Percentiles rank a stretch among this genome's conserved stretches.
Conservation (phyloP, 805 yeast species). For the Sugiyamaella valdiviana region DNA sequence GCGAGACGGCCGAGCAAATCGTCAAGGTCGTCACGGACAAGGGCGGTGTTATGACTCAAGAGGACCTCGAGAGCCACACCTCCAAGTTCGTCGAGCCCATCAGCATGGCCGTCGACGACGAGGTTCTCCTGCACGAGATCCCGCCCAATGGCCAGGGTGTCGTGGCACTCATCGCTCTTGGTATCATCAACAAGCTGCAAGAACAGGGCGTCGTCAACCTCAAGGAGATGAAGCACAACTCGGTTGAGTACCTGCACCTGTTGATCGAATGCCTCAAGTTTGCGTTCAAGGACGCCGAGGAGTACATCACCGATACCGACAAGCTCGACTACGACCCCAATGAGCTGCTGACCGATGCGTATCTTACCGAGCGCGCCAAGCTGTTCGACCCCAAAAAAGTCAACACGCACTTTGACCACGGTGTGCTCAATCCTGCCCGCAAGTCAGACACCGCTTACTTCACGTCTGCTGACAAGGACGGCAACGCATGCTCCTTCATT, state of each 20-base stretch:
- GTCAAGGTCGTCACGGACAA: conserved; percentile 44
- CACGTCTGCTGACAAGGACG: conserved; percentile 56
- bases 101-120: conserved; percentile 39
- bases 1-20: conserved; percentile 62
- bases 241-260: conserved; percentile 62
- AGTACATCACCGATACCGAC: conserved; percentile 57
- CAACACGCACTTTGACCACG: conserved; percentile 40
- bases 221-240: conserved; percentile 45
- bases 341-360: conserved; percentile 42
- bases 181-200: conserved; percentile 54
- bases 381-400: conserved; percentile 39
- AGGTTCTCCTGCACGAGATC: conserved; percentile 63
- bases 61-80: conserved; percentile 52
- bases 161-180: conserved; percentile 66
- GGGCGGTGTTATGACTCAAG: conserved; percentile 51
- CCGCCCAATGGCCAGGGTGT: conserved; percentile 84
- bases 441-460: conserved; percentile 69
- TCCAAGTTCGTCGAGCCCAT: conserved; percentile 66
- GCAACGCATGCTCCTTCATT: conserved; percentile 78
- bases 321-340: conserved; percentile 34
- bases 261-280: conserved; percentile 67
- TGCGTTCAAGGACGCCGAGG: conserved; percentile 70
- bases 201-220: conserved; percentile 39
- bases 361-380: conserved; percentile 45
- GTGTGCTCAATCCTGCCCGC: conserved; percentile 45